Evolutionary conservation across 2,329 filamentous ascomycete species (phyloP).

Genomic region (Beauveria rudraprayagi): DNA sequence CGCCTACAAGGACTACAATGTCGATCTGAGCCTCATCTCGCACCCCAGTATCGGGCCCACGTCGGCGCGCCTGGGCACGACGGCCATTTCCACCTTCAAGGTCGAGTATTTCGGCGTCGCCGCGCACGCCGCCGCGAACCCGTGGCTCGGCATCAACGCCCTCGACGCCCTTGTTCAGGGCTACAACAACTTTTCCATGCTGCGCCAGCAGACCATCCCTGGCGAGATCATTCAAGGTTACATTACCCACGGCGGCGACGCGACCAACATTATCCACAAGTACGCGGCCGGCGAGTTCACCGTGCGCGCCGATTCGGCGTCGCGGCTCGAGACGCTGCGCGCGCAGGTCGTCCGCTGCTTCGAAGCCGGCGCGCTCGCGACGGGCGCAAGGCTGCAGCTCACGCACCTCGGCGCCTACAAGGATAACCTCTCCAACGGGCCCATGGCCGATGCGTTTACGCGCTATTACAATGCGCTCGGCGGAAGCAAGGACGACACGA

Average conservation of each 20-base stretch:
- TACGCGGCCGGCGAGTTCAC: constrained; percentile 36
- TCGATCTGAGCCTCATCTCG: constrained; percentile 23
- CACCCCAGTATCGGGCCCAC: constrained; percentile 30
- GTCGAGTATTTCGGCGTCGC: constrained; percentile 46
- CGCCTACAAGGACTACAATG: constrained; percentile 30
- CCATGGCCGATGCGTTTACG: constrained; percentile 37
- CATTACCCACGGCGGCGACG: constrained; percentile 42
- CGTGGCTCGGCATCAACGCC: constrained; percentile 51
- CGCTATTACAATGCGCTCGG: constrained; percentile 34
- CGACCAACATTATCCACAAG: constrained; percentile 48
- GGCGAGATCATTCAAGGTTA: constrained; percentile 42
- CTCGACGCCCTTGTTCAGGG: constrained; percentile 45
- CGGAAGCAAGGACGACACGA: constrained; percentile 15
- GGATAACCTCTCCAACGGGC: constrained; percentile 46
- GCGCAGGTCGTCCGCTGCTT: constrained; percentile 34
- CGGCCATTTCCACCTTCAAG: constrained; percentile 40
- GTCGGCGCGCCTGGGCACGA: constrained; percentile 40
- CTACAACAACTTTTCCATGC: constrained; percentile 38
- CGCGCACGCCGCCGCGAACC: constrained; percentile 46
- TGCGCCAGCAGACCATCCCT: constrained; percentile 48
- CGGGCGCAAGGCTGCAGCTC: constrained; percentile 40
- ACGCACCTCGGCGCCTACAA: constrained; percentile 35
- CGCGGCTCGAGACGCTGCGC: constrained; percentile 30
- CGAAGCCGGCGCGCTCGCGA: constrained; percentile 27
- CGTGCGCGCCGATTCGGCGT: constrained; percentile 34